Percentiles rank a stretch among this genome's conserved stretches.
These are phyloP conservation scores for Xanthoparmelia taractica DNA, from an alignment of 495 filamentous ascomycete species.

Conservation along the genomic window DNA sequence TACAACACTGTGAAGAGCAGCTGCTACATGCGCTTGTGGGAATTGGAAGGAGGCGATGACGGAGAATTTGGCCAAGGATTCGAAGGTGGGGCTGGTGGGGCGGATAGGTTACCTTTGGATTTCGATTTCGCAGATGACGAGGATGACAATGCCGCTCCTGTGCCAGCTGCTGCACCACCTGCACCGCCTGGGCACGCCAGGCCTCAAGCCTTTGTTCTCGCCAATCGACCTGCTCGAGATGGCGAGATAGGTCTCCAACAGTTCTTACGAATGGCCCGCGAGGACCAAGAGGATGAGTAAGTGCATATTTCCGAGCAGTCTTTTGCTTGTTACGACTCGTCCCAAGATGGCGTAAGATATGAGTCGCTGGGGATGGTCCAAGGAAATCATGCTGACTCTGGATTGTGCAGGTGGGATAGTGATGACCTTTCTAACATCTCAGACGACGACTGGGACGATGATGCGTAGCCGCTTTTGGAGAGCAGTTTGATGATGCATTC, in stretches of 20 bases:
- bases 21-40: constrained; percentile 85
- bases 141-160: constrained; percentile 9
- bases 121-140: constrained; percentile 34
- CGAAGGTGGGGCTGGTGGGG: constrained; percentile 43
- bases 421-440: not conserved
- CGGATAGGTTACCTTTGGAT: constrained; percentile 24
- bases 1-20: constrained; percentile 61
- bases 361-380: not conserved
- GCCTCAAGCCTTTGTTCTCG: not conserved
- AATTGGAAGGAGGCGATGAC: constrained; percentile 77
- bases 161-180: not conserved
- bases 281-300: constrained; percentile 54
- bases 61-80: constrained; percentile 48
- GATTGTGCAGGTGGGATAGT: not conserved
- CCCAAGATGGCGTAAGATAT: too few species aligned
- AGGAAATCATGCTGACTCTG: not conserved
- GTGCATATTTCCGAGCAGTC: not conserved
- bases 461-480: not conserved
- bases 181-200: not conserved
- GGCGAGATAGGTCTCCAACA: constrained; percentile 38
- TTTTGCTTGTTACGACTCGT: not conserved
- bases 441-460: not conserved
- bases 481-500: not conserved
- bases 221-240: constrained; percentile 10
- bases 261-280: constrained; percentile 46